phyloP scores from a whole-genome alignment of 495 filamentous ascomycete species.

The Parachaetomium inaequale region DNA sequence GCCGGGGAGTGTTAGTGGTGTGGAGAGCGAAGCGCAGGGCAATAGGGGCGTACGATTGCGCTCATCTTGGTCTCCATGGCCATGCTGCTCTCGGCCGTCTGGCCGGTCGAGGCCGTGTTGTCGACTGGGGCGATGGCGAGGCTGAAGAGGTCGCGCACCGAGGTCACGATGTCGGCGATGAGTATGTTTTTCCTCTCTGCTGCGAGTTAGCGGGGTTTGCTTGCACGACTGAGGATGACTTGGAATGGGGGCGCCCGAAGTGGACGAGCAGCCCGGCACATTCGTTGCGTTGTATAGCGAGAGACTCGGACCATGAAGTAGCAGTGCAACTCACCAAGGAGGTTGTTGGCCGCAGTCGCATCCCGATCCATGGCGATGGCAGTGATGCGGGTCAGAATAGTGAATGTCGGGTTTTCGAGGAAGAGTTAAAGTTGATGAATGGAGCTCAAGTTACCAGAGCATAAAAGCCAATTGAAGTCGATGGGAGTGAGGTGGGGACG shows the following conservation, averaged over 20 bases:
- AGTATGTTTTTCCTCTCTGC: slow-evolving; percentile 40
- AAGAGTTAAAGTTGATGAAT: too few species aligned
- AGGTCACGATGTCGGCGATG: slow-evolving; percentile 39
- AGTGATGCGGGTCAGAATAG: too few species aligned
- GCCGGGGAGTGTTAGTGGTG: slow-evolving; percentile 5
- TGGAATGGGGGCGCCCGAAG: not conserved
- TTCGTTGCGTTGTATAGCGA: too few species aligned
- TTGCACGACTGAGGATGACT: not conserved
- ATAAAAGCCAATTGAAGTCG: too few species aligned
- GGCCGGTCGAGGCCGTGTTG: slow-evolving; percentile 30
- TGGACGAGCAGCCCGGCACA: not conserved
- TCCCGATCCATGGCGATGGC: too few species aligned
- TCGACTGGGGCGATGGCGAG: slow-evolving; percentile 32
- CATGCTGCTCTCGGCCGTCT: slow-evolving; percentile 37
- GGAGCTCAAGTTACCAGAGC: too few species aligned
- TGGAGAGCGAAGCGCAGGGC: not conserved
- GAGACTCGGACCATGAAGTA: too few species aligned
- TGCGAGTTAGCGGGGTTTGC: not conserved
- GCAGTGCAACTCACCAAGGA: not conserved
- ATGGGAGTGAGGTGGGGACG: too few species aligned
- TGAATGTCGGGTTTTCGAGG: too few species aligned
- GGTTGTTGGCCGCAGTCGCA: too few species aligned
- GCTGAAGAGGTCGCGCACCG: slow-evolving; percentile 35
- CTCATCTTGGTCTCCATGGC: slow-evolving; percentile 35
- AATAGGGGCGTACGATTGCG: slow-evolving; percentile 22